These are phyloP conservation scores for Fusarium sp. DNA, from an alignment of 2,329 filamentous ascomycete species.

Conservation along the genomic window DNA sequence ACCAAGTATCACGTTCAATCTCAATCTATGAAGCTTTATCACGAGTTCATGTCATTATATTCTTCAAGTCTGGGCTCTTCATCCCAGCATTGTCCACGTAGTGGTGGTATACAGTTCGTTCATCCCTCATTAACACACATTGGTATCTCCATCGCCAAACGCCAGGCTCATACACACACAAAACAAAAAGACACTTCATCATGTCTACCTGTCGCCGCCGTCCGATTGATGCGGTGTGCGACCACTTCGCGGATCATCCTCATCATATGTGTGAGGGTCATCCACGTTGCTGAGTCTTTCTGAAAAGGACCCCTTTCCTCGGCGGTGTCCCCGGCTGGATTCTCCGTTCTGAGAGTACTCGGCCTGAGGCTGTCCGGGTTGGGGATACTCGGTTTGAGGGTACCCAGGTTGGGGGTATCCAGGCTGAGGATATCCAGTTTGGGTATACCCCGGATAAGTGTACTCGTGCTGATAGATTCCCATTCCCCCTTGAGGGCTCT, in stretches of 20 bases:
- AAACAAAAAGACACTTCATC: not conserved
- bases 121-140: slow-evolving; percentile 12
- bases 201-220: not conserved
- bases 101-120: slow-evolving; percentile 1
- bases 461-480: slow-evolving; percentile 14
- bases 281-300: slow-evolving; percentile 5
- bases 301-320: slow-evolving; percentile 16
- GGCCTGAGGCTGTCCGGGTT: not conserved
- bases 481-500: slow-evolving; percentile 45
- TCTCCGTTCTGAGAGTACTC: slow-evolving; percentile 1
- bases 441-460: not conserved
- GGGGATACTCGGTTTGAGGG: not conserved
- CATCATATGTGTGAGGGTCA: slow-evolving; percentile 4
- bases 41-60: not conserved
- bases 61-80: not conserved
- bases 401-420: slow-evolving; percentile 1
- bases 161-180: slow-evolving; percentile 16
- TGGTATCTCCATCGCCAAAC: slow-evolving; percentile 29
- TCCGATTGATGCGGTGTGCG: not conserved
- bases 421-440: not conserved
- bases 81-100: not conserved
- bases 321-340: not conserved
- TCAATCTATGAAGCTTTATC: not conserved
- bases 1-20: not conserved
- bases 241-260: slow-evolving; percentile 13